Percentiles rank a stretch among this genome's conserved stretches.
Evolutionary conservation across 768 basidiomycete species (phyloP).

Genomic region (Mycena capillaripes): DNA sequence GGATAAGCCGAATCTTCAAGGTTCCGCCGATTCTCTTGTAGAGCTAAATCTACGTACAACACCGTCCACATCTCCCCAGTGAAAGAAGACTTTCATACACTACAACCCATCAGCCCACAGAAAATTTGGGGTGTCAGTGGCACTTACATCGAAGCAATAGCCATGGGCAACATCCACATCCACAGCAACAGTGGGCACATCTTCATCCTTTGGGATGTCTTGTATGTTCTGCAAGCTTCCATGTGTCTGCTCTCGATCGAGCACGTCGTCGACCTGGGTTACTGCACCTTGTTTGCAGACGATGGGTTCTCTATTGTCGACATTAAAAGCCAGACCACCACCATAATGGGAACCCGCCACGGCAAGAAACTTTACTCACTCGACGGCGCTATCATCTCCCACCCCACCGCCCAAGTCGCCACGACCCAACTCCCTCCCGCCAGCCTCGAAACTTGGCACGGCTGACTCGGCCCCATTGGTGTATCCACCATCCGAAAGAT

Average conservation of each 20-base stretch:
- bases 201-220: slow-evolving; percentile 27
- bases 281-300: slow-evolving; percentile 22
- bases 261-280: slow-evolving; percentile 6
- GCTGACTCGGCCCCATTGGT: slow-evolving; percentile 35
- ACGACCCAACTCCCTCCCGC: not conserved
- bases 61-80: slow-evolving; percentile 35
- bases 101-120: slow-evolving; percentile 25
- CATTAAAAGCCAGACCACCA: slow-evolving; percentile 12
- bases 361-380: slow-evolving; percentile 23
- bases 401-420: slow-evolving; percentile 19
- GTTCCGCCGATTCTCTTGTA: too few relatives aligned
- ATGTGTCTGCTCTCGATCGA: slow-evolving; percentile 39
- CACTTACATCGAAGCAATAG: slow-evolving; percentile 34
- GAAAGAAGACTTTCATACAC: slow-evolving; percentile 28
- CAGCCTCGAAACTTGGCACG: slow-evolving; percentile 36
- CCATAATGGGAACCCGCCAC: slow-evolving; percentile 15
- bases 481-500: slow-evolving; percentile 24
- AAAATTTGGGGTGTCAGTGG: slow-evolving; percentile 35
- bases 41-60: too few relatives aligned
- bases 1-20: too few relatives aligned
- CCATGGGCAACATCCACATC: slow-evolving; percentile 25
- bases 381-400: not conserved
- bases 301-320: not conserved
- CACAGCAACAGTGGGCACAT: not conserved
- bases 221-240: slow-evolving; percentile 35